These are phyloP conservation scores for Cenchrus fungigraminus DNA, from an alignment of 176 grass and related monocot genomes.

Conservation along the genomic window DNA sequence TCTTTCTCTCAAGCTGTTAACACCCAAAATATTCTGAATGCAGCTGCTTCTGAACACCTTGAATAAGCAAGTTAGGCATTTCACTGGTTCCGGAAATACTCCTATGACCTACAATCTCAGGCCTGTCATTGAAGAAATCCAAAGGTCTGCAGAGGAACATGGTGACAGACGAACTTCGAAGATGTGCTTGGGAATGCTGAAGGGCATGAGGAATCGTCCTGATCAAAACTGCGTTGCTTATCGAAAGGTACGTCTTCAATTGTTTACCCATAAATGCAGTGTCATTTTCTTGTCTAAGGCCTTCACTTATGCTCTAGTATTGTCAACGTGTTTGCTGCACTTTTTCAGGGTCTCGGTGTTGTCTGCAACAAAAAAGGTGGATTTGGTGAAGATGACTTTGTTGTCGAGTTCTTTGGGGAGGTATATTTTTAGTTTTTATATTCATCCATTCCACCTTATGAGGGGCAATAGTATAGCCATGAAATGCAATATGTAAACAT, in stretches of 20 bases:
- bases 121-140: constrained; percentile 88
- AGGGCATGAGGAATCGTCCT: constrained; percentile 66
- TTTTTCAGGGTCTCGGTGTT: constrained; percentile 94
- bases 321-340: constrained; percentile 28
- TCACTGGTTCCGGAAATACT: constrained; percentile 86
- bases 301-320: neutral
- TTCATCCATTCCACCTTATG: neutral
- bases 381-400: constrained; percentile 88
- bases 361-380: constrained; percentile 95
- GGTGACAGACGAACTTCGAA: constrained; percentile 62
- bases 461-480: neutral
- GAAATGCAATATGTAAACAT: constrained; percentile 37
- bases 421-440: constrained; percentile 49
- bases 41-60: constrained; percentile 87
- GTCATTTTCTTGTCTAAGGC: constrained; percentile 28
- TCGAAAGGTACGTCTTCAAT: constrained; percentile 73
- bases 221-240: constrained; percentile 97
- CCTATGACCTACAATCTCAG: constrained; percentile 93
- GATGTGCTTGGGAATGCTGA: constrained; percentile 80
- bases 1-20: constrained; percentile 28
- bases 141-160: constrained; percentile 68
- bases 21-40: constrained; percentile 32
- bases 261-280: neutral
- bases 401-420: constrained; percentile 97
- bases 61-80: constrained; percentile 91